phyloP scores from a whole-genome alignment of 805 yeast species.

The Tetrapisispora namnaoensis region DNA sequence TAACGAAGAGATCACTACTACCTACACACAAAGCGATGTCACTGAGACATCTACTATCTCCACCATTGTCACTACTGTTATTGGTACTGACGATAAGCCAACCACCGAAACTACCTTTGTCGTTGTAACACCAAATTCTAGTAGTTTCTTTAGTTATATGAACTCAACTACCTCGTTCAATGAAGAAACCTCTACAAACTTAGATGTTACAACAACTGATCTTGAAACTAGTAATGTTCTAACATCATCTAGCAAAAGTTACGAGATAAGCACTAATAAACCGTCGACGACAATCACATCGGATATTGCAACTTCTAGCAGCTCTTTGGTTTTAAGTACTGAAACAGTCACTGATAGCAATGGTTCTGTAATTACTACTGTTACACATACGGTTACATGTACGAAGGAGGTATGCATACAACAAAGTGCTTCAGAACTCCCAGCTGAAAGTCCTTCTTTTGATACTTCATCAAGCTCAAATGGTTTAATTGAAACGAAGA shows the following conservation, averaged over 20 bases:
- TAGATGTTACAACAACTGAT: neutral
- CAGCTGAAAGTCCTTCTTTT: neutral
- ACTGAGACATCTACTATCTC: neutral
- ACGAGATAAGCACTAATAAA: neutral
- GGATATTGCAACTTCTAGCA: neutral
- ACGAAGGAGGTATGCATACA: neutral
- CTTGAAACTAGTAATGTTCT: no score
- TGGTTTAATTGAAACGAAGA: neutral
- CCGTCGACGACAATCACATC: neutral
- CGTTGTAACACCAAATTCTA: neutral
- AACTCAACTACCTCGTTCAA: neutral
- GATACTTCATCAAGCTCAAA: neutral
- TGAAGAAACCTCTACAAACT: neutral
- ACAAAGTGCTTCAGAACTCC: neutral
- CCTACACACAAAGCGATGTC: neutral
- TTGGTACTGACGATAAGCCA: slow-evolving; percentile 2
- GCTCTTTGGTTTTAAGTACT: neutral
- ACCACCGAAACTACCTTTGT: slow-evolving; percentile 1
- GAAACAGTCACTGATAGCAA: neutral
- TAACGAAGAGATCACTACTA: neutral
- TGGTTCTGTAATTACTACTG: neutral
- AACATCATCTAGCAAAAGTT: neutral
- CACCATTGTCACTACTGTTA: neutral
- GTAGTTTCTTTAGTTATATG: neutral
- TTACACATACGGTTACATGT: neutral